These are phyloP conservation scores for Diplodia mutila DNA, from an alignment of 2,329 filamentous ascomycete genomes.

Conservation along the genomic window DNA sequence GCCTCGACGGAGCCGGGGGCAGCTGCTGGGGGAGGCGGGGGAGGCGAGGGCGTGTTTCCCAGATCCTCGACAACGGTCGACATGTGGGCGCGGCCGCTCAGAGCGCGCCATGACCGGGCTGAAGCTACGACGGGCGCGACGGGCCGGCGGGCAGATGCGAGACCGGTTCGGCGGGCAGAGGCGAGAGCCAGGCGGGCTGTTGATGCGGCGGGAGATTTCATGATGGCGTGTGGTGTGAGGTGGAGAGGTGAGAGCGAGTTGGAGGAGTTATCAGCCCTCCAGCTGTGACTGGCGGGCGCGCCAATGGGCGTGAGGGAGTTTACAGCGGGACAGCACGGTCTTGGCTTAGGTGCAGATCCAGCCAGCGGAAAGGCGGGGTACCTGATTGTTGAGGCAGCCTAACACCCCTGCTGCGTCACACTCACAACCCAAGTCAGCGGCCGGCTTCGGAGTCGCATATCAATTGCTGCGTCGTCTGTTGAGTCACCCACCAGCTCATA, in stretches of 20 bases:
- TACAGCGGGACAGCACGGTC: too few relatives aligned
- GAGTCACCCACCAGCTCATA: not conserved
- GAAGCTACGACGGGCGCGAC: conserved; percentile 1
- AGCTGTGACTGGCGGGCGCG: not conserved
- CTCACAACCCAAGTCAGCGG: not conserved
- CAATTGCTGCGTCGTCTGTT: not conserved
- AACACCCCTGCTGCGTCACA: not conserved
- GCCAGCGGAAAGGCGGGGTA: conserved; percentile 7
- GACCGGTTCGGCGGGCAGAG: not conserved
- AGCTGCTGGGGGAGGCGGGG: conserved; percentile 5
- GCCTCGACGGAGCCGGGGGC: conserved; percentile 16
- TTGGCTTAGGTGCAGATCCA: not conserved
- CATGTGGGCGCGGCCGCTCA: conserved; percentile 19
- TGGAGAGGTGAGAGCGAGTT: not conserved
- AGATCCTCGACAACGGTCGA: conserved; percentile 24
- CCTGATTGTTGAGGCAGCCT: conserved; percentile 15
- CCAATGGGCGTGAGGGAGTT: conserved; percentile 8
- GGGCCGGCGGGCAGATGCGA: conserved; percentile 2
- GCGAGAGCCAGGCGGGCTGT: conserved; percentile 3
- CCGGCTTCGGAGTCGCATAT: not conserved
- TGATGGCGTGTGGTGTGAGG: conserved; percentile 8
- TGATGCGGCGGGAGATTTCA: conserved; percentile 5
- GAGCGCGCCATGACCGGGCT: conserved; percentile 2
- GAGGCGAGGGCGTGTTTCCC: conserved; percentile 14
- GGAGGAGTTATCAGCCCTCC: not conserved